Evolutionary conservation across 805 yeast genomes (phyloP).

Genomic region (Saturnispora halmiae): DNA sequence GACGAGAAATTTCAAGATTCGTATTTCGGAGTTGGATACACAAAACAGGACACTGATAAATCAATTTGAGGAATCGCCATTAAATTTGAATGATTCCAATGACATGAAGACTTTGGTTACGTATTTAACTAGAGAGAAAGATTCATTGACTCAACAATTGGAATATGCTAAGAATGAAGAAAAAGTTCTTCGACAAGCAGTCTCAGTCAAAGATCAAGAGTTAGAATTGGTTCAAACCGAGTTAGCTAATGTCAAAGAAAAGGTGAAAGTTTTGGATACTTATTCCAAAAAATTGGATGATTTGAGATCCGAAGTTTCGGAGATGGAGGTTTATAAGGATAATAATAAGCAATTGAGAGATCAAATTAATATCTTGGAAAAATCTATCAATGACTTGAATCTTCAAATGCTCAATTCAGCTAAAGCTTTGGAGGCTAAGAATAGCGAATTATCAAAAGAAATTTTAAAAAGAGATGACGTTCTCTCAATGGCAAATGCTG

Average conservation of each 20-base stretch:
- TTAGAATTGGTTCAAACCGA: slow-evolving; percentile 45
- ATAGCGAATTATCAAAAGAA: slow-evolving; percentile 19
- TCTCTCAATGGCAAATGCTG: slow-evolving; percentile 39
- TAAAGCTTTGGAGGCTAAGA: slow-evolving; percentile 15
- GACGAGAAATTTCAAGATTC: slow-evolving; percentile 34
- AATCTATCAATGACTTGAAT: slow-evolving; percentile 16
- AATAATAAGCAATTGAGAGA: slow-evolving; percentile 21
- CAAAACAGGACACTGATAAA: slow-evolving; percentile 62
- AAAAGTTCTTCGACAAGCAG: slow-evolving; percentile 40
- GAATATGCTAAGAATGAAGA: slow-evolving; percentile 46
- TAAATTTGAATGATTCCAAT: slow-evolving; percentile 16
- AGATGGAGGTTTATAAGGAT: slow-evolving; percentile 25
- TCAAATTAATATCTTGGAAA: slow-evolving; percentile 16
- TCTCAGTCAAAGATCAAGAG: slow-evolving; percentile 40
- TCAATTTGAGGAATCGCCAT: slow-evolving; percentile 42
- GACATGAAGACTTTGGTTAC: slow-evolving; percentile 46
- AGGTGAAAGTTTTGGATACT: slow-evolving; percentile 17
- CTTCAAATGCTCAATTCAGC: slow-evolving; percentile 9
- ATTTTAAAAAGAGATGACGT: slow-evolving; percentile 42
- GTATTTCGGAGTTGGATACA: slow-evolving; percentile 47
- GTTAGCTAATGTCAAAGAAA: slow-evolving; percentile 27
- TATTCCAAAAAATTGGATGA: slow-evolving; percentile 18
- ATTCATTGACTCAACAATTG: slow-evolving; percentile 52
- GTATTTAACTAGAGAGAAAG: slow-evolving; percentile 67
- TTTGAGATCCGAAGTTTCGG: slow-evolving; percentile 23